Evolutionary conservation across 495 filamentous ascomycete species (phyloP), one percentile per base, ranked within the genome.

Genomic region (Hypoxylon intermedium): DNA sequence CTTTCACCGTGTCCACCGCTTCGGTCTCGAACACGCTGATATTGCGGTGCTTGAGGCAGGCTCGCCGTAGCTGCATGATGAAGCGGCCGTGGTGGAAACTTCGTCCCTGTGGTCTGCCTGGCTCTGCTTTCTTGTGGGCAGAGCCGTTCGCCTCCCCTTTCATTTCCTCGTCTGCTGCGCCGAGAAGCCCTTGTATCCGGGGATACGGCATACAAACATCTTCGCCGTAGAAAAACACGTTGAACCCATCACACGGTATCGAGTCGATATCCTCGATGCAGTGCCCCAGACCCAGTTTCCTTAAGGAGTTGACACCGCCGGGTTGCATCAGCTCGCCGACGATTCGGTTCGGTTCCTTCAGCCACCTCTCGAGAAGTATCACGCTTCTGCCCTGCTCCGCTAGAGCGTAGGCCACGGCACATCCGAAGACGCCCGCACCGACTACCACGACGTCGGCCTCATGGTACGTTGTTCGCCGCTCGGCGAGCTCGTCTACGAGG

Each of bases 251-350:
- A 33, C 90, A 90, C 4, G 78, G 78, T 26, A 97, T 82, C 1
- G 92, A 86, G 68, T 98, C 94, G 65, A 98, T 98, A 12, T 76
- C 89, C 50, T 98, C 93, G 12, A 98, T 78, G 69, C 92, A 97
- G 57, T 90, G 84, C 38, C 72, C 72, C 46, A 98, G 74, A 5
- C 95, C 95, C 47, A 98, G 77, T 62, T 88, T 85, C 67, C 87
- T 81, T 58, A 98, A 79, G 15, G 95, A 92, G 37, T 80, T 75
- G 33, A 96, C 87, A 36, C 94, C 94, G 24, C 94, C 94, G 3
- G 94, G 94, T 72, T 98, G 94, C 68, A 98, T 76, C 55, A 98
- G 75, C 77, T 98, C 94, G 50, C 94, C 94, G 16, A 98, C 93
- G 67, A 98, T 98, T 51, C 94, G 87, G 77, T 98, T 91, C 9